Base-by-base conservation (phyloP, 306 rosid species). In the Vigna hirtella region DNA sequence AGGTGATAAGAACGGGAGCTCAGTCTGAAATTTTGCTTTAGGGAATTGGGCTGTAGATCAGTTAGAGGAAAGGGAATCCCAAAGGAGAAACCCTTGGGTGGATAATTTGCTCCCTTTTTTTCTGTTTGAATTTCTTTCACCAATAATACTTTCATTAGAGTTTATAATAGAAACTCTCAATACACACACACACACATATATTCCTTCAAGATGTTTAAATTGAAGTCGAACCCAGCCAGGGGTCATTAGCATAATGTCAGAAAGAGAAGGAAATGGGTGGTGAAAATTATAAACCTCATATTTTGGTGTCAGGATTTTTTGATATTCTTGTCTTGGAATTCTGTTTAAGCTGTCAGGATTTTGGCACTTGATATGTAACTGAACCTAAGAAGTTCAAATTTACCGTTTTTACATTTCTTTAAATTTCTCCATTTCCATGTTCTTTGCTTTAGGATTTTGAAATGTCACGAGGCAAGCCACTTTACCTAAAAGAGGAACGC, bases 391-490 rank as follows among this genome's bases (percentile, higher is more conserved):
- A 66, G 56, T 72, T 53, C 40, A 77, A 50, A 12, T 56, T 30
- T 82, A 26, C 52, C 9, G 3, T 38, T 6, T 47, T 66, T 72
- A 20, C 22, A 5, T 43, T 61, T 61, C 18, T 24, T 59, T 14
- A 51, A 73, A 16, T 70, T 17, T 63, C 28, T 77, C 24, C 48
- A 45, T 67, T 42, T 77, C 28, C 38, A 17, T 76, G 52, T 32
- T 73, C 59, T 51, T 51, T 3, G 43, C 85, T 67, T 76, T 88
- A 96, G 99, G 99, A 96, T 77, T 47, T 68, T 66, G 96, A 93
- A 59, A 91, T 96, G 94, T 70, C 8, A 3, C 87, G 99, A 82
- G 99, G 99, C 80, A 96, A 96, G 76, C 99, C 99, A 10, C 85
- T 96, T 72, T 87, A 87, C 88, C 81, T 96, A 84, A 96, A 91